Evolutionary conservation across 371 early-diverging fungal genomes (phyloP), one percentile per base, ranked within the genome.

Genomic region (Syncephalastrum monosporum): DNA sequence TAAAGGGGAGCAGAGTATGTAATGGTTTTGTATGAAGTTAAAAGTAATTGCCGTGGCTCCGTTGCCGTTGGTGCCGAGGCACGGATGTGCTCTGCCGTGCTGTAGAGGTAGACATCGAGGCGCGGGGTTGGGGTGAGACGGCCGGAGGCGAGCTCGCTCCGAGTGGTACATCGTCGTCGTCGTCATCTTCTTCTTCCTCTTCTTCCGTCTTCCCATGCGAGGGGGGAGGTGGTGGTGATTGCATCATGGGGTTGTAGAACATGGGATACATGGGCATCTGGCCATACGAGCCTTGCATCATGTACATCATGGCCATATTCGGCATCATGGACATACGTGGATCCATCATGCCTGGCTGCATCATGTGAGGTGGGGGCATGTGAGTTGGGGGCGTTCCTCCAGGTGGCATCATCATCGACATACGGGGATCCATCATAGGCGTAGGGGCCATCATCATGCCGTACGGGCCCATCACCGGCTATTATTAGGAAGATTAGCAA

Each of bases 391-490:
- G 38, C 5, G 38, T 33, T 8, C 38, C 38, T 33, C 38, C 38
- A 12, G 38, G 38, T 14, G 53, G 53, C 7, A 66, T 59, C 53
- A 64, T 68, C 61, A 70, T 66, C 8, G 55, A 55, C 66, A 65
- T 65, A 2, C 67, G 61, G n/a, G 74, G 74, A 44, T 69, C 68
- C 65, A 74, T 64, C 61, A 64, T 59, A 10, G 52, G 50, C 23
- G 38, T 10, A 12, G 38, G 38, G 38, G 10, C 17, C 42, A 43
- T 54, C 21, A 21, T 25, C n/a, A 41, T n/a, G 21, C 27, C 43
- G 33, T 55, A 29, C 57, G 56, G 55, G 0, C 50, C 47, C 67
- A 67, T 67, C 67, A 60, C 57, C 17, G 56, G 60, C 23, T 54
- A 17, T 24, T 33, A 50, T 42, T 47, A 45, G 33, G 16, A 33